Base-by-base conservation (phyloP, 2,329 filamentous ascomycete genomes). In the Bipolaris gigantea region DNA sequence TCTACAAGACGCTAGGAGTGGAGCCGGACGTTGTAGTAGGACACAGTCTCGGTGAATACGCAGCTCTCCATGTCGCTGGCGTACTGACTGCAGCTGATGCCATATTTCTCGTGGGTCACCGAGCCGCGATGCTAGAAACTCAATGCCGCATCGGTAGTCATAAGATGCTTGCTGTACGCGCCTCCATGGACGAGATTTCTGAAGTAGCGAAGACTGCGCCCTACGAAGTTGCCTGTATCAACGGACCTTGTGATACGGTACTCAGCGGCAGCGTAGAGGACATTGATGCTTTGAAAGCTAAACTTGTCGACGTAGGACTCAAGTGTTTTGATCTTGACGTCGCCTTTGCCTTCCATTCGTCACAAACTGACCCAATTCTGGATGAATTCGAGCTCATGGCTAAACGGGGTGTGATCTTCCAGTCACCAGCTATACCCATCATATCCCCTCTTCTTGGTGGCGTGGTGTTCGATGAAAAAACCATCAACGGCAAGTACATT, bases 291-390 rank as follows among this genome's bases (percentile, higher is more conserved):
- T 3, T 35, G 7, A 25, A 25, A 7, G 23, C 23, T 25, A 25
- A 25, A 25, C 11, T 35, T 15, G n/a, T n/a, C 3, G 15, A 15
- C 6, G 9, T 2, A 21, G 35, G 33, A 7, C 46, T 23, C 16
- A 53, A 30, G 30, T 19, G 48, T 38, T 18, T 54, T 6, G 4
- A 19, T 4, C 36, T 64, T 6, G 43, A 59, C 21, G 50, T 66
- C 2, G 41, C 61, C 1, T 64, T 55, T 27, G 65, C 62, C 0
- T 68, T 58, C 41, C 63, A 68, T 45, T 57, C 63, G 19, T 34
- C 48, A 2, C 65, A 68, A 36, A 48, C 80, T 30, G 74, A 80
- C 3, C 73, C 77, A 8, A 77, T 81, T 2, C 64, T 81, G 3
- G 69, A 72, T 2, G 66, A 68, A 3, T 75, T 80, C 27, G 70